Base-by-base conservation (phyloP, 768 basidiomycete species). In the Kwoniella botswanensis region DNA sequence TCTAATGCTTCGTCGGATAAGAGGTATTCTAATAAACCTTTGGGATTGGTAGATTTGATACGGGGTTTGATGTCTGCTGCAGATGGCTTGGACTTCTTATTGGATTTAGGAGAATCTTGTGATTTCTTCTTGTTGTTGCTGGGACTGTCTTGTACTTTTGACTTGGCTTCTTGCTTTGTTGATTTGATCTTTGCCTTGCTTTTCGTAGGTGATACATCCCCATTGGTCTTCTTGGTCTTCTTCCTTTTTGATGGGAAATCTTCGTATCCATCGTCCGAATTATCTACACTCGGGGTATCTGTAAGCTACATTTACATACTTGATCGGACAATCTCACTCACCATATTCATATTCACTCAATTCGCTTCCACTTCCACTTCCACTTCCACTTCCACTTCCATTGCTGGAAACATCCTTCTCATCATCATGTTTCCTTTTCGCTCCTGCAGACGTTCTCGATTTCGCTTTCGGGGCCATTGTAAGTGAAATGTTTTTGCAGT, bases 1-100 rank as follows among this genome's bases (percentile, higher is more conserved):
- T 77, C 65, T 70, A 72, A 76, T 3, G 73, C 74, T 60, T 77
- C 75, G 42, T 77, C 76, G 15, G 71, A 72, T n/a, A 79, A 63
- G 2, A 79, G 71, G 58, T 71, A 79, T n/a, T 76, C 74, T 1
- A 79, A 29, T 15, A 64, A 15, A 10, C 63, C 52, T 55, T 67
- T 58, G 43, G 59, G 43, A 17, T 59, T 54, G 4, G 21, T 41
- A 12, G 63, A 55, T 56, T 56, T 26, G 17, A 42, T 56, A 41
- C 63, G 59, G 15, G 59, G 17, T 65, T 54, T 52, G 10, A 21
- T 21, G n/a, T 65, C 54, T 18, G 52, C 55, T 43, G 58, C n/a
- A 17, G 53, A 13, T 65, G 17, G 5, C 21, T 26, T 62, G 42
- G 41, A 35, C 52, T 54, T 65, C 17, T 22, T 56, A n/a, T 64